phyloP scores from a whole-genome alignment of 805 yeast species.

The Metschnikowia lochheadii region DNA sequence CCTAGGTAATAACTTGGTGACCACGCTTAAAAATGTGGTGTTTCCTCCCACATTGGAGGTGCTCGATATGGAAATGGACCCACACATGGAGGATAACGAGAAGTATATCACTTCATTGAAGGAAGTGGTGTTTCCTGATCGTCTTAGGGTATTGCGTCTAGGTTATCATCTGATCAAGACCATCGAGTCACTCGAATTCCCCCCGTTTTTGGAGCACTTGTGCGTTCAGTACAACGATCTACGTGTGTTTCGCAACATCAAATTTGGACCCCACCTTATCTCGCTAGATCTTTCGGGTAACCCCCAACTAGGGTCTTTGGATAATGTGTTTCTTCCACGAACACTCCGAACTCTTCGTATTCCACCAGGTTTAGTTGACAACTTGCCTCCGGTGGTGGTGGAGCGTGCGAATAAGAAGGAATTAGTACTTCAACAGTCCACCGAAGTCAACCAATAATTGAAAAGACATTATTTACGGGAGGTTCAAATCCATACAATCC shows the following conservation, averaged over 20 bases:
- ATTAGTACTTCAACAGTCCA: constrained; percentile 28
- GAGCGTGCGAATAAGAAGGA: constrained; percentile 38
- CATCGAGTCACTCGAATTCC: constrained; percentile 39
- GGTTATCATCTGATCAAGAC: constrained; percentile 39
- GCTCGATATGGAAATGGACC: constrained; percentile 42
- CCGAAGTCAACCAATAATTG: neutral
- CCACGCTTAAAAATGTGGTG: constrained; percentile 42
- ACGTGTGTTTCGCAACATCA: constrained; percentile 33
- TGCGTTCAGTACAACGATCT: constrained; percentile 39
- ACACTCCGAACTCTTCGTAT: constrained; percentile 34
- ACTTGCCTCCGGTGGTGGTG: constrained; percentile 34
- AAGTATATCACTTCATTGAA: constrained; percentile 39
- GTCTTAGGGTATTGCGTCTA: constrained; percentile 32
- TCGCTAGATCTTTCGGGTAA: constrained; percentile 40
- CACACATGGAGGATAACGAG: constrained; percentile 38
- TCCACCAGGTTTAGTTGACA: constrained; percentile 31
- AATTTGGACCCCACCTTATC: constrained; percentile 32
- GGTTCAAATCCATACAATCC: no score
- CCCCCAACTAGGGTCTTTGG: constrained; percentile 35
- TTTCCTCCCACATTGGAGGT: constrained; percentile 37
- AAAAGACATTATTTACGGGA: no score
- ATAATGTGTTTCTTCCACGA: constrained; percentile 35
- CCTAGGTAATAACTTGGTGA: constrained; percentile 39
- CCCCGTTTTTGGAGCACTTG: constrained; percentile 27
- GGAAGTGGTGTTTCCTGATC: constrained; percentile 37